phyloP scores from a whole-genome alignment of 257 asterid species.

The Solanum pimpinellifolium region DNA sequence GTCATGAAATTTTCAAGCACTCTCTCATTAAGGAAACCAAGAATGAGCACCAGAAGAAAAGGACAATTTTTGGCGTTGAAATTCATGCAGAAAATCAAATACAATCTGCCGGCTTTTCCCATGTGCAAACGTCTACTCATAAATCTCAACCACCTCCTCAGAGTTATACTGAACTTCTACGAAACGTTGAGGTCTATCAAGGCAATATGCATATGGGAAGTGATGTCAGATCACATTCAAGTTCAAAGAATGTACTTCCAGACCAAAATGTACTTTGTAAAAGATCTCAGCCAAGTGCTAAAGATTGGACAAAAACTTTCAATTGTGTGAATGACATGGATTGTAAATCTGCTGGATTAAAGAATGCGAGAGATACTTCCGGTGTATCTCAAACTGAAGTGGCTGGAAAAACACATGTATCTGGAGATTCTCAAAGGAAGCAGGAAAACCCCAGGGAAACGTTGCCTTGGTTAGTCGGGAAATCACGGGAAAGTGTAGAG shows the following conservation, averaged over 20 bases:
- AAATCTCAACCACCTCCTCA: constrained; percentile 4
- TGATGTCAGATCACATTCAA: constrained; percentile 6
- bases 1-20: constrained; percentile 13
- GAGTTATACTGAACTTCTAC: constrained; percentile 19
- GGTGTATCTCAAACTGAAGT: background rate
- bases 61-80: constrained; percentile 58
- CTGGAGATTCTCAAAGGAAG: constrained; percentile 10
- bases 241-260: constrained; percentile 3
- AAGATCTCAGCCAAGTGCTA: background rate
- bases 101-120: constrained; percentile 5
- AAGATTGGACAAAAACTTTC: constrained; percentile 3
- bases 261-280: background rate
- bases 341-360: background rate
- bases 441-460: constrained; percentile 9
- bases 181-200: constrained; percentile 4
- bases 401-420: background rate
- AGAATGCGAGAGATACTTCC: constrained; percentile 4
- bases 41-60: constrained; percentile 26
- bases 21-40: constrained; percentile 11
- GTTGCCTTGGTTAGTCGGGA: constrained; percentile 35
- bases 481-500: constrained; percentile 17
- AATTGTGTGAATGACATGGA: constrained; percentile 2
- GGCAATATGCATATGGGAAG: constrained; percentile 1
- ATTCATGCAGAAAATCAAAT: constrained; percentile 34
- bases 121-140: background rate